A percentile compares a stretch with the other conserved stretches of the same genome.
Evolutionary conservation across 2,329 filamentous ascomycete genomes (phyloP).

Genomic region (Lecanicillium sp.): DNA sequence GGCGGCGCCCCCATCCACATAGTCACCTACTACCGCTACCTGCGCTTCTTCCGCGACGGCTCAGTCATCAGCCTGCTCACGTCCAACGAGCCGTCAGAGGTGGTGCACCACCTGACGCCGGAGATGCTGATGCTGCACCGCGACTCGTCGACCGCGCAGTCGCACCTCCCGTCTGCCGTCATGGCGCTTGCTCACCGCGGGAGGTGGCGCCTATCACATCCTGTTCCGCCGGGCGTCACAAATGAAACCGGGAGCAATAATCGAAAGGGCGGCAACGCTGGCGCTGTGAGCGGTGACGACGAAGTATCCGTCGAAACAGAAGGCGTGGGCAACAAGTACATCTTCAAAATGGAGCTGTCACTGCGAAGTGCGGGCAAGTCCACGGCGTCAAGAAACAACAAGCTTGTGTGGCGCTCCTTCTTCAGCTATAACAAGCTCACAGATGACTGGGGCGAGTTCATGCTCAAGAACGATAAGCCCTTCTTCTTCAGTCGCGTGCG

Average conservation of each 20-base stretch:
- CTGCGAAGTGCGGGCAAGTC: conserved; percentile 57
- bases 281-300: conserved; percentile 45
- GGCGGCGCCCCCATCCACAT: conserved; percentile 72
- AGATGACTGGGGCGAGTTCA: conserved; percentile 84
- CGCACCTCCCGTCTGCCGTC: conserved; percentile 35
- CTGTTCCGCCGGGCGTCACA: neutral
- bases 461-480: conserved; percentile 53
- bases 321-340: conserved; percentile 69
- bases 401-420: conserved; percentile 80
- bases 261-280: conserved; percentile 13
- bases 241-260: conserved; percentile 19
- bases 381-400: conserved; percentile 64
- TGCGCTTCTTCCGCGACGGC: conserved; percentile 90
- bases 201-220: conserved; percentile 39
- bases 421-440: conserved; percentile 87
- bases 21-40: conserved; percentile 95
- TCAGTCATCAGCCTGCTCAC: conserved; percentile 73
- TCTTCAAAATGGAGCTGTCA: conserved; percentile 73
- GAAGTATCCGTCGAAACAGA: conserved; percentile 81
- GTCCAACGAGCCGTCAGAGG: conserved; percentile 73
- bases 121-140: conserved; percentile 52
- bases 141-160: conserved; percentile 17
- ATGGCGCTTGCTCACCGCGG: conserved; percentile 62
- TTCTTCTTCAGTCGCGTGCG: conserved; percentile 61
- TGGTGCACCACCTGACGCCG: conserved; percentile 75